A percentile compares a stretch with the other conserved stretches of the same genome.
These are phyloP conservation scores for Calycina marina DNA, from an alignment of 2,329 filamentous ascomycete genomes.

Conservation along the genomic window DNA sequence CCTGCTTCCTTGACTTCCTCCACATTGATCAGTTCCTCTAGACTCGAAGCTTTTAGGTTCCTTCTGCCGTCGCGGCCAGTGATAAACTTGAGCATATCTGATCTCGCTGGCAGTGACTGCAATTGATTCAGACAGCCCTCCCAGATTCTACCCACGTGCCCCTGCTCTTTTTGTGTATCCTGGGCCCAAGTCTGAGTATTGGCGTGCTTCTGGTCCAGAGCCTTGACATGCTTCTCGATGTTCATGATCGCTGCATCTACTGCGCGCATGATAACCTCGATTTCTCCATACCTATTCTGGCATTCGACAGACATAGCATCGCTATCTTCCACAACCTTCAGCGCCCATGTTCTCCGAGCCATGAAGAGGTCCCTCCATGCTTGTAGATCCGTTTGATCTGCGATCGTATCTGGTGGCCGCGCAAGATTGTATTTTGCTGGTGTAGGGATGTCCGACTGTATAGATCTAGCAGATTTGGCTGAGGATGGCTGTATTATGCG, in stretches of 20 bases:
- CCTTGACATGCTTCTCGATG: constrained; percentile 58
- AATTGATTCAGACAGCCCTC: constrained; percentile 54
- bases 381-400: constrained; percentile 63
- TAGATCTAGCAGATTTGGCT: constrained; percentile 28
- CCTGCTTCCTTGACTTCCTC: constrained; percentile 61
- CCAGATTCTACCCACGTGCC: constrained; percentile 47
- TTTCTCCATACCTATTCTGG: constrained; percentile 54
- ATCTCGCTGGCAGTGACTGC: constrained; percentile 46
- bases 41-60: constrained; percentile 35
- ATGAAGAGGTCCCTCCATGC: constrained; percentile 86
- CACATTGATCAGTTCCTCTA: constrained; percentile 64
- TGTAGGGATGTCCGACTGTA: constrained; percentile 33
- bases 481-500: constrained; percentile 49
- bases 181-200: constrained; percentile 58
- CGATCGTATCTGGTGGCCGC: constrained; percentile 67
- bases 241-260: constrained; percentile 79
- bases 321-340: constrained; percentile 55
- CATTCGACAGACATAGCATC: constrained; percentile 45
- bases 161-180: constrained; percentile 53
- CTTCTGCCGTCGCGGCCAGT: constrained; percentile 33
- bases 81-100: constrained; percentile 53
- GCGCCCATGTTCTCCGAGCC: constrained; percentile 66
- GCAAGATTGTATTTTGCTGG: constrained; percentile 43
- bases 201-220: constrained; percentile 56
- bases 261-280: constrained; percentile 63